Base-by-base conservation (phyloP, 495 filamentous ascomycete species). In the Collariella sp. region DNA sequence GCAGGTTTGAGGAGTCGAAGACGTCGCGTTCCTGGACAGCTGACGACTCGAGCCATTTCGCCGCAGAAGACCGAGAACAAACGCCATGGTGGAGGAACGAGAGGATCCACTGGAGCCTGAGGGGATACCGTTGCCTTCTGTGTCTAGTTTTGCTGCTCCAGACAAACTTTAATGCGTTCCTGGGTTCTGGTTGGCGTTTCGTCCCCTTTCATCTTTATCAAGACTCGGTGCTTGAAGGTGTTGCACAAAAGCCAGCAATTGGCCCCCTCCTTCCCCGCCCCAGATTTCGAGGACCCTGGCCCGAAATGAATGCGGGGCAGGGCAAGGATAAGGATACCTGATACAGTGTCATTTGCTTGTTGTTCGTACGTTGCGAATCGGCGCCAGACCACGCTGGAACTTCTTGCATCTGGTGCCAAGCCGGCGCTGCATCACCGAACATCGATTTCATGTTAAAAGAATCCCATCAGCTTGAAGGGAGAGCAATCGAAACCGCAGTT, bases 371-470 rank as follows among this genome's bases (percentile, higher is more conserved):
- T 38, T 24, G 35, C 35, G 49, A 36, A 56, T 5, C 5, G 38
- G 35, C 10, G 35, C 35, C 11, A 12, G 10, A n/a, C 31, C 31
- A 34, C 5, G 31, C 31, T 34, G 31, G 31, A 5, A 34, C 24
- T 18, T 46, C 35, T 22, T 46, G 35, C 46, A 19, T 22, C 7
- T 50, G 5, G 26, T 52, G 56, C 59, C 52, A 58, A 58, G 47
- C 56, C 59, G 55, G 59, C 43, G 52, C 43, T 44, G 52, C 50
- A 53, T 53, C 55, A 52, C 59, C 48, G 55, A 39, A 15, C n/a
- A 38, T 12, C 16, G 15, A 54, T 19, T 52, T 7, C n/a, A 35
- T 24, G 50, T 31, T 31, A 16, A 29, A 29, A 15, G n/a, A 15
- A 16, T 39, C 22, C 34, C 46, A 9, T 20, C 26, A 22, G 26